These are phyloP conservation scores for Vaccinium vitisidaea DNA, from an alignment of 148 eudicot species.

Conservation along the genomic window DNA sequence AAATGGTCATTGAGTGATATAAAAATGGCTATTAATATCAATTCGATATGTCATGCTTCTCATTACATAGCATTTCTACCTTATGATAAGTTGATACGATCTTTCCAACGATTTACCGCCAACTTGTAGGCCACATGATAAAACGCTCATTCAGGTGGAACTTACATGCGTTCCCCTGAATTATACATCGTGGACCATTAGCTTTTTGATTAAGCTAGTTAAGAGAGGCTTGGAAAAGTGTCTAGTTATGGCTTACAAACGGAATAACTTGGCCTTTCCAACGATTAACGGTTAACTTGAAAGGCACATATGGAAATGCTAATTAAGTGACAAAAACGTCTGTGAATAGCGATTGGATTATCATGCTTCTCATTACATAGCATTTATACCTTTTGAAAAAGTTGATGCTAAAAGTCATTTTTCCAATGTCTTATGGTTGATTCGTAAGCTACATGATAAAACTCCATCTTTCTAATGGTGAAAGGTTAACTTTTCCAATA, in stretches of 20 bases:
- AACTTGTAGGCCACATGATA: not conserved
- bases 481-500: not conserved
- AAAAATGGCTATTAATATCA: not conserved
- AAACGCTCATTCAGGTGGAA: not conserved
- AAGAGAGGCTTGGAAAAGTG: not conserved
- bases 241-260: not conserved
- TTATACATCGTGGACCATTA: not conserved
- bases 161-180: not conserved
- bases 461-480: not conserved
- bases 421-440: not conserved
- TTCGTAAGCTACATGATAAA: not conserved
- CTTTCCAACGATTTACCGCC: not conserved
- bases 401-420: not conserved
- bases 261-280: not conserved
- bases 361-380: not conserved
- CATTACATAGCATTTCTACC: not conserved
- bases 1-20: not conserved
- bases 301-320: not conserved
- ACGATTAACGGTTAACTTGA: not conserved
- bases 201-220: not conserved
- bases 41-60: not conserved
- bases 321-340: not conserved
- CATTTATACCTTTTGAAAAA: not conserved
- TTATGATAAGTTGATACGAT: not conserved
- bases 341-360: not conserved